These are phyloP conservation scores for Senna tora DNA, from an alignment of 306 rosid species.

Conservation along the genomic window DNA sequence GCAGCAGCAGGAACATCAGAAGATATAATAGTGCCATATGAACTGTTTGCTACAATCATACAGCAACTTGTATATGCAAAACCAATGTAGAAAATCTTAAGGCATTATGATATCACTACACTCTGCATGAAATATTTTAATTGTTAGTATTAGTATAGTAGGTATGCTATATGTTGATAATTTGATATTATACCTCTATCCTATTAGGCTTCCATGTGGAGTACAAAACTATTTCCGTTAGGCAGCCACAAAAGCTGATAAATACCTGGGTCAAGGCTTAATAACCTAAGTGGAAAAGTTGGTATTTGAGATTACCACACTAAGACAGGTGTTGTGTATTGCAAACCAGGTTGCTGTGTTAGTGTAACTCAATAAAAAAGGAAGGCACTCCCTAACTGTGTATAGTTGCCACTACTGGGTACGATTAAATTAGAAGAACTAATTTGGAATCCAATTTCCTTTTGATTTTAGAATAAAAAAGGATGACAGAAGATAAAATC, in stretches of 20 bases:
- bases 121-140: background rate
- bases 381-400: background rate
- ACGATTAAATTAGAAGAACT: constrained; percentile 8
- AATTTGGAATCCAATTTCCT: background rate
- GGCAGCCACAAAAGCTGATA: background rate
- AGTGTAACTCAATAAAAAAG: background rate
- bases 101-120: background rate
- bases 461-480: background rate
- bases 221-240: background rate
- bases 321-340: background rate
- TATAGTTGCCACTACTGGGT: background rate
- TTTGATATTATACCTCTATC: background rate
- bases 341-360: too few relatives aligned
- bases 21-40: background rate
- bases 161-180: background rate
- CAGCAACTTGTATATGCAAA: constrained; percentile 9
- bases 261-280: background rate
- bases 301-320: background rate
- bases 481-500: background rate
- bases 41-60: constrained; percentile 30
- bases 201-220: background rate
- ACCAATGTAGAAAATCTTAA: background rate
- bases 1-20: constrained; percentile 7
- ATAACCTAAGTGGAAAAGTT: background rate
- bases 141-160: too few relatives aligned